Evolutionary conservation across 768 basidiomycete species (phyloP).

Genomic region (Trametes cingulata): DNA sequence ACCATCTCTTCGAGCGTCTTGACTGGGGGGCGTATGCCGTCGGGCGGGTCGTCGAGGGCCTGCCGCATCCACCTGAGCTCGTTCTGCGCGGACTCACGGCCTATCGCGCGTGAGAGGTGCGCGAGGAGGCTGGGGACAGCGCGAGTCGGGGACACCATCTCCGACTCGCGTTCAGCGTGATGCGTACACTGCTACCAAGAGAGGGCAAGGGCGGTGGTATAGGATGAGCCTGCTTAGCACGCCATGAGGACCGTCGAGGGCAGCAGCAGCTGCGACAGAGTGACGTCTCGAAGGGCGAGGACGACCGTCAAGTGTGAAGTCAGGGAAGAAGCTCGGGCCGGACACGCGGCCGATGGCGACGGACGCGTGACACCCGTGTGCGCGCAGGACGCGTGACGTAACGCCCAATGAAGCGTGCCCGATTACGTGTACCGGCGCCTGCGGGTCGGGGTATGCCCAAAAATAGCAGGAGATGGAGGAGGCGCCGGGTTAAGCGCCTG

Average conservation of each 20-base stretch:
- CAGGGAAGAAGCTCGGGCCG: background rate
- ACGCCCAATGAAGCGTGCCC: slow-evolving; percentile 4
- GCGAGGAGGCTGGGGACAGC: slow-evolving; percentile 21
- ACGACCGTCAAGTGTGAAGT: background rate
- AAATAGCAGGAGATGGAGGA: slow-evolving; percentile 5
- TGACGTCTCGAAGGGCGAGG: too few species aligned
- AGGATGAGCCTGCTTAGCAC: background rate
- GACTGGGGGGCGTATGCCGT: background rate
- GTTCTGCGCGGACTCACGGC: slow-evolving; percentile 35
- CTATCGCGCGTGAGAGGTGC: slow-evolving; percentile 37
- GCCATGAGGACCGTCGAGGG: background rate
- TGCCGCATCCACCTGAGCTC: slow-evolving; percentile 55
- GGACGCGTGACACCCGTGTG: slow-evolving; percentile 12
- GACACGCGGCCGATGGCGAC: slow-evolving; percentile 3
- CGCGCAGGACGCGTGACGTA: slow-evolving; percentile 13
- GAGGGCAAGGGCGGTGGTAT: too few species aligned
- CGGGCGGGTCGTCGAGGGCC: slow-evolving; percentile 22
- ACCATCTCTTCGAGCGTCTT: slow-evolving; percentile 49
- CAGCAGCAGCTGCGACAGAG: too few species aligned
- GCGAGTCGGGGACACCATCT: background rate
- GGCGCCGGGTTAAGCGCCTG: slow-evolving; percentile 2
- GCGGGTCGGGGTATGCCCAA: background rate
- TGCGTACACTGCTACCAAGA: too few species aligned
- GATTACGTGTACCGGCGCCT: slow-evolving; percentile 9
- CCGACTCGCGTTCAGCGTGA: too few species aligned